Evolutionary conservation across 2,329 filamentous ascomycete genomes (phyloP), one percentile per base, ranked within the genome.

Genomic region (Aspergillus oerlinghausenensis): DNA sequence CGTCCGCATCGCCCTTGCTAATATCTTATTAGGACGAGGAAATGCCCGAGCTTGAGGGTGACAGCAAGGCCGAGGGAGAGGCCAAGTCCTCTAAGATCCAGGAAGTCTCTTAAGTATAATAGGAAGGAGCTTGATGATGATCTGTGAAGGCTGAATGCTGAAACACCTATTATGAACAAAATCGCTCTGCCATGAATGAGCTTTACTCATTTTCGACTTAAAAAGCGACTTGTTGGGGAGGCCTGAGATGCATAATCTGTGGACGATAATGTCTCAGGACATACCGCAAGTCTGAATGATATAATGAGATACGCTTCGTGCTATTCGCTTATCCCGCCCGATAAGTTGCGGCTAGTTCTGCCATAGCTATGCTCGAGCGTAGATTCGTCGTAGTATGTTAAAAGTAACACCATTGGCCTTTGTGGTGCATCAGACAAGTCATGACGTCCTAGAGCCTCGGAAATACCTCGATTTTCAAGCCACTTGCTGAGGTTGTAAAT

Each of bases 1-100:
- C 6, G 23, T 25, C n/a, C 11, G 4, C 21, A 25, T 14, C 5
- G 4, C 14, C 17, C 11, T 17, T 28, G 55, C 55, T 66, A 49
- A 63, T 52, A 50, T 8, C 57, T 14, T 25, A 61, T 55, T 47
- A 86, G 40, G 88, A 90, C 52, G 89, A 91, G 3, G 90, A 93
- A n/a, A 92, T 96, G 86, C 91, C 92, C 56, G 85, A 84, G 65
- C 85, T 95, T 45, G 77, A 70, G 60, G 67, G 58, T 43, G 76
- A 78, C 55, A 73, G 70, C 38, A 73, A 73, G 58, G 75, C 75
- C 64, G 75, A 77, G 64, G 75, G 70, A 29, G 42, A 42, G 42
- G 60, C 62, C 54, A 73, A 74, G 65, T 64, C 69, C 43, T 25
- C 64, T 54, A 74, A 74, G 67, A 71, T 74, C 56, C 66, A 74